Percentiles rank a stretch among this genome's conserved stretches.
Conservation (phyloP, 2,329 filamentous ascomycete species). For the Dendrostoma leiphaemia region DNA sequence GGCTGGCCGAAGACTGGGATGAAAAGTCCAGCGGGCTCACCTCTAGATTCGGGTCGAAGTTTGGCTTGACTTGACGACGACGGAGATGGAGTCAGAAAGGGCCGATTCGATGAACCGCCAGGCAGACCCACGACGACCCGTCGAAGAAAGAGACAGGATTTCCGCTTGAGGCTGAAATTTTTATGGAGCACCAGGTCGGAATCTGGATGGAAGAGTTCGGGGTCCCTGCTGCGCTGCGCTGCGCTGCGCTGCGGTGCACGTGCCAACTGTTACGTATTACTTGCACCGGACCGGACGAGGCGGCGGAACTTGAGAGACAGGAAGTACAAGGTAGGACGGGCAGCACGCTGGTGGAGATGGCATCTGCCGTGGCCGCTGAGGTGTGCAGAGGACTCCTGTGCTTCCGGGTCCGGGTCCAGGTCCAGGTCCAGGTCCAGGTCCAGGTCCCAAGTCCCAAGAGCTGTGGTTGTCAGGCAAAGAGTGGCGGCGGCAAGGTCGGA, state of each 20-base stretch:
- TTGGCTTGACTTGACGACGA: neutral
- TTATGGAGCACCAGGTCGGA: conserved; percentile 14
- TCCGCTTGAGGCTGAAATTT: conserved; percentile 14
- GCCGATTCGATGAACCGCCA: neutral
- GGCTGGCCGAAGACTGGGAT: conserved; percentile 15
- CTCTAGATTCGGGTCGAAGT: conserved; percentile 1
- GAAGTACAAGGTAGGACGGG: too few species aligned
- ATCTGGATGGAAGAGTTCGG: neutral
- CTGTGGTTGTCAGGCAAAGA: too few species aligned
- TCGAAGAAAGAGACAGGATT: neutral
- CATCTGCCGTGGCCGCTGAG: too few species aligned
- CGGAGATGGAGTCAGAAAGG: conserved; percentile 13
- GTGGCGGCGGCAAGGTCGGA: too few species aligned
- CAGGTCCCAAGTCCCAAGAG: too few species aligned
- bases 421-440: too few species aligned
- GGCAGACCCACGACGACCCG: conserved; percentile 10
- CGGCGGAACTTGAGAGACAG: too few species aligned
- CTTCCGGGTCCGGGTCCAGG: too few species aligned
- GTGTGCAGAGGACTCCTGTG: too few species aligned
- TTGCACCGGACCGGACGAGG: too few species aligned
- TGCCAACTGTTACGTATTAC: too few species aligned
- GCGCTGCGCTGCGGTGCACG: neutral
- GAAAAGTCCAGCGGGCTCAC: conserved; percentile 16
- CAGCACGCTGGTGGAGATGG: too few species aligned
- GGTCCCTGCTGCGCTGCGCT: neutral